phyloP scores from a whole-genome alignment of 2,329 filamentous ascomycete genomes.

The Cordyceps cateniannulata region DNA sequence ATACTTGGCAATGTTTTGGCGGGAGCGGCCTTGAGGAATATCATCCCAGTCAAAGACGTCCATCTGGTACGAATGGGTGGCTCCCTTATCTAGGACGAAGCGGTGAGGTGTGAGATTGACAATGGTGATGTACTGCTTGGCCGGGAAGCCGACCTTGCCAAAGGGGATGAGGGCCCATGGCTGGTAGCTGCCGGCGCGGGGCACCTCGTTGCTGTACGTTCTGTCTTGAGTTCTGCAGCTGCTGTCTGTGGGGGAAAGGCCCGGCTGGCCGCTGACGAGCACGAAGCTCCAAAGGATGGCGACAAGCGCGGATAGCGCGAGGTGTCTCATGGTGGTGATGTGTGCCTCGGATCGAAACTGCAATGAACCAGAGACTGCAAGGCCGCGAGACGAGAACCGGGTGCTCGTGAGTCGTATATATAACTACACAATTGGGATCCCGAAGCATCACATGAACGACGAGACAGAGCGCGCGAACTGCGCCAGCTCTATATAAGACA shows the following conservation, averaged over 20 bases:
- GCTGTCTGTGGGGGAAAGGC: constrained; percentile 2
- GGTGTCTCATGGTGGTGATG: constrained; percentile 5
- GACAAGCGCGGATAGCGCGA: constrained; percentile 1
- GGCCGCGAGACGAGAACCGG: background rate
- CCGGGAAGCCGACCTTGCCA: constrained; percentile 12
- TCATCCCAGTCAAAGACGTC: constrained; percentile 26
- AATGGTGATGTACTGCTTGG: constrained; percentile 25
- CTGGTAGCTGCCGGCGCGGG: constrained; percentile 12
- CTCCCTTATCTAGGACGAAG: constrained; percentile 18
- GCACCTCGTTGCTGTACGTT: constrained; percentile 13
- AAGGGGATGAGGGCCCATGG: constrained; percentile 13
- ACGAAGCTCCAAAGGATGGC: constrained; percentile 3
- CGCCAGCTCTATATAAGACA: background rate
- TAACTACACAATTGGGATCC: background rate
- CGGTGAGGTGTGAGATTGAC: constrained; percentile 29
- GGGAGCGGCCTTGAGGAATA: constrained; percentile 25
- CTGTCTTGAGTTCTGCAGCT: constrained; percentile 5
- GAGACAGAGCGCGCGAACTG: background rate
- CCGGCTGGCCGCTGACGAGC: background rate
- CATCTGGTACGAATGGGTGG: constrained; percentile 27
- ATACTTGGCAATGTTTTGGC: constrained; percentile 26
- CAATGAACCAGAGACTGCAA: background rate
- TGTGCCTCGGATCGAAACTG: background rate
- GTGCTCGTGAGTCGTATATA: background rate
- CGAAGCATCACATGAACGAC: constrained; percentile 4